Evolutionary conservation across 2,329 filamentous ascomycete genomes (phyloP).

Genomic region (Neocucurbitaria cava): DNA sequence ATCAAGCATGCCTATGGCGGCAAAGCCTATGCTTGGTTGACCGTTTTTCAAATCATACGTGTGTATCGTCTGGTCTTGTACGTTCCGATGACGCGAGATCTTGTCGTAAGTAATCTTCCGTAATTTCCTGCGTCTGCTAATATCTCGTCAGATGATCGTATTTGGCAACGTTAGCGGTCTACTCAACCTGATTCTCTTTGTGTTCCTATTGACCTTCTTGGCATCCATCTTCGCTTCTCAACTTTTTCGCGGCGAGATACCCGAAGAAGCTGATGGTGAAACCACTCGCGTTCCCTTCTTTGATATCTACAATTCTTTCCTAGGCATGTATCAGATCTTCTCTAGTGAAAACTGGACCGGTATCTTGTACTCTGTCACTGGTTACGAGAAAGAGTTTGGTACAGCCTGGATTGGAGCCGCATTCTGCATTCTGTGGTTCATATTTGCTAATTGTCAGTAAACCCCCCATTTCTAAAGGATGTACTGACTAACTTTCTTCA

Average conservation of each 20-base stretch:
- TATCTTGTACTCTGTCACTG: constrained; percentile 83
- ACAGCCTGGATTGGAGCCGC: constrained; percentile 93
- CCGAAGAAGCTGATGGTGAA: constrained; percentile 67
- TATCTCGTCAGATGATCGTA: constrained; percentile 65
- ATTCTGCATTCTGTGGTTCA: constrained; percentile 95
- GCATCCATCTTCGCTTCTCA: constrained; percentile 93
- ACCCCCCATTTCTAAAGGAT: background rate
- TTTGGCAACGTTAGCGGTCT: constrained; percentile 92
- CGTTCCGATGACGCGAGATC: constrained; percentile 82
- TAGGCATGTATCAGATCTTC: constrained; percentile 97
- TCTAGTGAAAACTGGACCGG: constrained; percentile 96
- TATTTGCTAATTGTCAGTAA: constrained; percentile 74
- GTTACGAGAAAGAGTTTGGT: constrained; percentile 67
- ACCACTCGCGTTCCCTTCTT: constrained; percentile 77
- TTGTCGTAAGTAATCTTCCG: constrained; percentile 65
- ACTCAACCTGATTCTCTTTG: constrained; percentile 91
- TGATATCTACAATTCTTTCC: constrained; percentile 92
- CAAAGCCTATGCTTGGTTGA: constrained; percentile 83
- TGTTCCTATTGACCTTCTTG: constrained; percentile 93
- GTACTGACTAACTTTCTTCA: constrained; percentile 19
- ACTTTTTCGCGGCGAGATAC: constrained; percentile 87
- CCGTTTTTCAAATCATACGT: constrained; percentile 89
- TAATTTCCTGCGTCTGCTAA: constrained; percentile 23
- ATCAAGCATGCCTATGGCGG: constrained; percentile 70
- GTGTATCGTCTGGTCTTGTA: constrained; percentile 92